Evolutionary conservation across 192 early-diverging fungal species (phyloP), one percentile per base, ranked within the genome.

Genomic region (Bifiguratus adelaidae): DNA sequence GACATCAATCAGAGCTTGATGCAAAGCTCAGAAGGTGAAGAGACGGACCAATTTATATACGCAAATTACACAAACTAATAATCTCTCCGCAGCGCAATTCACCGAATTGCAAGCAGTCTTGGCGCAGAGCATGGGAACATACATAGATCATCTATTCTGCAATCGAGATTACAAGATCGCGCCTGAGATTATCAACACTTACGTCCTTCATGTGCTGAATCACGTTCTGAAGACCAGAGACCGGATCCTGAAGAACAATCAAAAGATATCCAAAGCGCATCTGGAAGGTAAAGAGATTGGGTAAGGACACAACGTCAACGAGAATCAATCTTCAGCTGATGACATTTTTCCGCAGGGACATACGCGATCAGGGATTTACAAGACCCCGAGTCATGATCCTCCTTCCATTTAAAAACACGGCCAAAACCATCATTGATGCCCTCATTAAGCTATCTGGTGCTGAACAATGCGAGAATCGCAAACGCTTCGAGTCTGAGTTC

Each of bases 281-380:
- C 70, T 58, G 6, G 63, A 61, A 1, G 68, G 66, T 5, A 61
- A 55, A 22, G 80, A 81, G 15, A 56, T 67, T 23, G 77, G 55
- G 55, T 61, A 67, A 48, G 43, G 41, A 35, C 5, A 32, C 6
- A 18, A 18, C 16, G 12, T 3, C 35, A 7, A 16, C 19, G 13
- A 30, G 52, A 35, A 48, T 19, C 7, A 7, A 30, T 22, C 33
- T 19, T 4, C 11, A 20, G 44, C 33, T 5, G 6, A 32, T 52
- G 43, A 56, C 63, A 33, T 30, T 47, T 16, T 3, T 22, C 23
- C 20, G 38, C 29, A 71, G 80, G 18, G 95, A 98, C 56, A 64
- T 81, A 18, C 80, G 91, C 7, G 95, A 99, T 56, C 94, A 95
- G 62, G 94, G 91, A 25, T 99, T 95, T 42, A 96, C 95, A 4